These are phyloP conservation scores for Vitis amurensis DNA, from an alignment of 164 flowering plant species.

Conservation along the genomic window DNA sequence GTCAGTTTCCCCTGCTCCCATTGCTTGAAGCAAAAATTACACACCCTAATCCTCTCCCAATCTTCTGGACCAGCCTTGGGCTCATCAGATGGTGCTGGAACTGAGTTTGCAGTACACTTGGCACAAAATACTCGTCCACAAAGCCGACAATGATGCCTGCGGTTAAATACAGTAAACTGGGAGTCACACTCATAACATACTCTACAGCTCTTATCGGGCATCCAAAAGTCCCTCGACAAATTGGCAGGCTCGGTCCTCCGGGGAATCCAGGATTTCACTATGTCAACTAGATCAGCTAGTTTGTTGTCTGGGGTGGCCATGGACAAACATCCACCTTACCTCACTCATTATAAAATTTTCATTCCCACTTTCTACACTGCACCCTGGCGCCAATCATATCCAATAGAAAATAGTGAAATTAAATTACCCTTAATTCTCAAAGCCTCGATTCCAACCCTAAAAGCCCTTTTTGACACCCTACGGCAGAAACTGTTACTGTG, in stretches of 20 bases:
- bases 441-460: too few relatives aligned
- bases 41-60: slow-evolving; percentile 68
- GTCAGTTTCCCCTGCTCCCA: slow-evolving; percentile 49
- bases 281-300: slow-evolving; percentile 48
- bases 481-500: too few relatives aligned
- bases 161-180: slow-evolving; percentile 69
- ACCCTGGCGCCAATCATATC: too few relatives aligned
- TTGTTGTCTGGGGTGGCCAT: slow-evolving; percentile 64
- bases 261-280: slow-evolving; percentile 68
- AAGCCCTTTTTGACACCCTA: too few relatives aligned
- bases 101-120: slow-evolving; percentile 72
- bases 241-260: slow-evolving; percentile 57
- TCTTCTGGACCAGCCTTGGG: slow-evolving; percentile 42
- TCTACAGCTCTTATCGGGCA: slow-evolving; percentile 90
- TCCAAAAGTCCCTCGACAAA: slow-evolving; percentile 91
- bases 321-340: slow-evolving; percentile 35
- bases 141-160: slow-evolving; percentile 81
- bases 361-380: slow-evolving; percentile 25
- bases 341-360: slow-evolving; percentile 55
- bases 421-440: too few relatives aligned
- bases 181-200: slow-evolving; percentile 90
- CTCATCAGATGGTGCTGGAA: slow-evolving; percentile 52
- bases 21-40: slow-evolving; percentile 79
- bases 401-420: too few relatives aligned
- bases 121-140: slow-evolving; percentile 90